Conservation (phyloP, 139 green algal genomes). For the Auxenochlorella protothecoides region DNA sequence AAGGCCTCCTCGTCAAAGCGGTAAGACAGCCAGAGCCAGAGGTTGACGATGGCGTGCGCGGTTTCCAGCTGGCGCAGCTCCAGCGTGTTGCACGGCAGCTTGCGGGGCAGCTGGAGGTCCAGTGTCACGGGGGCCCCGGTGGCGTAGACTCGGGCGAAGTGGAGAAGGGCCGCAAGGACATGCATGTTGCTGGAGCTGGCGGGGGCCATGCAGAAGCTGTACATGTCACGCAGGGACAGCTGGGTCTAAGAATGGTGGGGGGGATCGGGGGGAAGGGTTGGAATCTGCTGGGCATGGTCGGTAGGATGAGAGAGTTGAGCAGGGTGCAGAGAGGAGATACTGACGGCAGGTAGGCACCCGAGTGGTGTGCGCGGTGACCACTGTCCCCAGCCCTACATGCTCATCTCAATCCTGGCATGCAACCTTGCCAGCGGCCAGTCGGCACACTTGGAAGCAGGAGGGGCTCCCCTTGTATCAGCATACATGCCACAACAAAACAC, state of each 20-base stretch:
- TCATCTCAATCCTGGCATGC: neutral
- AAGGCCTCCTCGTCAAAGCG: slow-evolving; percentile 26
- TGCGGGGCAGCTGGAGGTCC: slow-evolving; percentile 7
- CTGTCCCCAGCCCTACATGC: neutral
- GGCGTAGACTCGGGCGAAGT: slow-evolving; percentile 19
- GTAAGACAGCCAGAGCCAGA: slow-evolving; percentile 34
- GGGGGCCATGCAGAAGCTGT: slow-evolving; percentile 35
- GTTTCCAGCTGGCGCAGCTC: slow-evolving; percentile 34
- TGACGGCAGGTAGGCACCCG: too few relatives aligned
- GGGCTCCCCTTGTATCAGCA: too few relatives aligned
- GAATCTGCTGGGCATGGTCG: too few relatives aligned
- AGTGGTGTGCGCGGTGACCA: too few relatives aligned
- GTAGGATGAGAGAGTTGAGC: too few relatives aligned
- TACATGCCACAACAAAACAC: neutral
- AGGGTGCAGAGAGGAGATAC: too few relatives aligned
- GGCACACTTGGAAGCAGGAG: too few relatives aligned
- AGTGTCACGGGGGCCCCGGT: slow-evolving; percentile 14
- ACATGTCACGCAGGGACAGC: slow-evolving; percentile 32
- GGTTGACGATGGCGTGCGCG: slow-evolving; percentile 21
- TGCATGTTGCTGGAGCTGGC: slow-evolving; percentile 18
- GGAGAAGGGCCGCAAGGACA: slow-evolving; percentile 22
- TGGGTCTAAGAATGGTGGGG: slow-evolving; percentile 3
- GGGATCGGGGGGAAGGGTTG: neutral
- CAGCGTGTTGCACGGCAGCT: slow-evolving; percentile 13
- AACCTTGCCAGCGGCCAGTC: neutral